Conservation (phyloP, 164 flowering plant species). For the Houttuynia cordata region DNA sequence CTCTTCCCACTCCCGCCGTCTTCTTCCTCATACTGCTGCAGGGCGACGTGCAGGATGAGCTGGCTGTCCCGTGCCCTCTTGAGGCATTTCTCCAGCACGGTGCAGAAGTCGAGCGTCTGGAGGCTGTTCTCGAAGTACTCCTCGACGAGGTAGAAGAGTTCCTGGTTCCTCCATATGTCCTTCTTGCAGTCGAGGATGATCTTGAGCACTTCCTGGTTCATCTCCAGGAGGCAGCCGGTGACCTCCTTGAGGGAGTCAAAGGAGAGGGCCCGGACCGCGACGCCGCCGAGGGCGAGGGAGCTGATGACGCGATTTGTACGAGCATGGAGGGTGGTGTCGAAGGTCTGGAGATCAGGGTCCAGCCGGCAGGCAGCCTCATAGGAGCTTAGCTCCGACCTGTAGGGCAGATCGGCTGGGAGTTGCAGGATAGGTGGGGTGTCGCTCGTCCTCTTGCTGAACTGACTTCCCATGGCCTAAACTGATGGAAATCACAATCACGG, state of each 20-base stretch:
- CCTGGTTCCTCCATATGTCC: constrained; percentile 62
- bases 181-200: constrained; percentile 46
- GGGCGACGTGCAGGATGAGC: constrained; percentile 43
- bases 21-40: constrained; percentile 46
- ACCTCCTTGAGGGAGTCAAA: constrained; percentile 56
- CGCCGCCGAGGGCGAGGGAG: constrained; percentile 42
- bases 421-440: constrained; percentile 11
- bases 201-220: constrained; percentile 67
- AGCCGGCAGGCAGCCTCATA: constrained; percentile 51
- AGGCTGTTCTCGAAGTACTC: constrained; percentile 72
- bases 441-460: constrained; percentile 17
- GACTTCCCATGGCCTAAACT: constrained; percentile 15
- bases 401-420: constrained; percentile 7
- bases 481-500: neutral
- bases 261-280: constrained; percentile 45
- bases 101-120: constrained; percentile 63
- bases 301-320: constrained; percentile 47
- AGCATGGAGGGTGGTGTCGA: constrained; percentile 40
- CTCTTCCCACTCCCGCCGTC: constrained; percentile 15
- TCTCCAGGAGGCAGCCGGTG: constrained; percentile 50
- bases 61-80: constrained; percentile 59
- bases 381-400: constrained; percentile 36
- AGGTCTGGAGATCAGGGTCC: constrained; percentile 47
- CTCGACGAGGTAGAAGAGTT: constrained; percentile 48
- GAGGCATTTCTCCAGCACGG: constrained; percentile 51